phyloP scores from a whole-genome alignment of 805 yeast genomes.

The Maudiozyma serrabonitensis region DNA sequence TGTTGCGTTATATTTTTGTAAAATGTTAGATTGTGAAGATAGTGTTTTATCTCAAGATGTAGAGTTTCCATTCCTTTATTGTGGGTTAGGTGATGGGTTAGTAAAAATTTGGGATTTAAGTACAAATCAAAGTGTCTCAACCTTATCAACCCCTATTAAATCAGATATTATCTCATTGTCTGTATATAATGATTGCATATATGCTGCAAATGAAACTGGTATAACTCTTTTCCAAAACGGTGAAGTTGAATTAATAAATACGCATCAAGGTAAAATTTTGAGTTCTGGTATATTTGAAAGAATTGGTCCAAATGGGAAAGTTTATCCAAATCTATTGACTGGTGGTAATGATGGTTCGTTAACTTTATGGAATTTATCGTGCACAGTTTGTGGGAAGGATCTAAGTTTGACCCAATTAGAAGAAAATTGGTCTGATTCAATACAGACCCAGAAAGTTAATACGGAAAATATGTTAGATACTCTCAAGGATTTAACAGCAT shows the following conservation, averaged over 20 bases:
- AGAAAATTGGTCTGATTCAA: neutral
- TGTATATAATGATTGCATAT: conserved; percentile 23
- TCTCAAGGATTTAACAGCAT: conserved; percentile 53
- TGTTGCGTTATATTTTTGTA: conserved; percentile 8
- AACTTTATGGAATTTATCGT: conserved; percentile 53
- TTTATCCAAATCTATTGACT: conserved; percentile 42
- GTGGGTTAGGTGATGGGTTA: conserved; percentile 68
- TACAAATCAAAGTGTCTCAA: conserved; percentile 58
- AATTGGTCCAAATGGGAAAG: conserved; percentile 16
- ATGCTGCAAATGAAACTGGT: conserved; percentile 35
- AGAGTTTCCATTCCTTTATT: conserved; percentile 61
- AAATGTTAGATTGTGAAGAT: conserved; percentile 44
- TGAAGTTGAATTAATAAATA: conserved; percentile 37
- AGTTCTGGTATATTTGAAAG: conserved; percentile 42
- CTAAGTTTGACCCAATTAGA: neutral
- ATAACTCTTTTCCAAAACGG: conserved; percentile 37
- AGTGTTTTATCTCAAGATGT: conserved; percentile 63
- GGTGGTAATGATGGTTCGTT: conserved; percentile 66
- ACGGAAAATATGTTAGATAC: conserved; percentile 58
- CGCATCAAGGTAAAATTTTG: conserved; percentile 48
- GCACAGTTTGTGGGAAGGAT: neutral
- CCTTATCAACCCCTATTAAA: conserved; percentile 31
- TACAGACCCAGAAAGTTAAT: conserved; percentile 24
- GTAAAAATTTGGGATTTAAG: conserved; percentile 82
- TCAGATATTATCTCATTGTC: conserved; percentile 44